Conservation (phyloP, 306 rosid species). For the Spatholobus suberectus region DNA sequence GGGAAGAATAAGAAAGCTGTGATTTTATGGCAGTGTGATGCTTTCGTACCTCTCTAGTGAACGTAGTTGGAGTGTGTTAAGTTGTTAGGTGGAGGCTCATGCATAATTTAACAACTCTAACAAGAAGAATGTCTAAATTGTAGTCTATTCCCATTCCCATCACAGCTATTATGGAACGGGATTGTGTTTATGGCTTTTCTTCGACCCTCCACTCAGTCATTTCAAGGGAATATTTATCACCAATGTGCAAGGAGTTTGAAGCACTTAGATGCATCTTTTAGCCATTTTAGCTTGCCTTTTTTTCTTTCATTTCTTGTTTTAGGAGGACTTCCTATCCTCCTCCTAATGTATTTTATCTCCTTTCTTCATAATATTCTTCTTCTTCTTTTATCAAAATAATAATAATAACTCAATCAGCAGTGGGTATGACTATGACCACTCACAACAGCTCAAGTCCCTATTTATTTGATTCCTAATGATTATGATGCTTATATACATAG, state of each 20-base stretch:
- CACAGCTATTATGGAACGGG: background rate
- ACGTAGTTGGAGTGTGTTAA: background rate
- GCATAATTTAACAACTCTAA: background rate
- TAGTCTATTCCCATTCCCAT: background rate
- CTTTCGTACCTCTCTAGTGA: background rate
- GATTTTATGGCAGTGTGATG: background rate
- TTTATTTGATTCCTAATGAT: background rate
- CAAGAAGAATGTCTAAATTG: slow-evolving; percentile 1
- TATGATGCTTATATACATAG: background rate
- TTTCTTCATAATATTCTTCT: background rate
- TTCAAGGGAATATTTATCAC: slow-evolving; percentile 10
- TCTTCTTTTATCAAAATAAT: background rate
- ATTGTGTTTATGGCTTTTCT: background rate
- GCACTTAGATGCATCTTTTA: background rate
- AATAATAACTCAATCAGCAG: background rate
- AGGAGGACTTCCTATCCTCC: slow-evolving; percentile 10
- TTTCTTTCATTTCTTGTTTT: background rate
- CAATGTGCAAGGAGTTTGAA: background rate
- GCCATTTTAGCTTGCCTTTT: background rate
- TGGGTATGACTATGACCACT: background rate
- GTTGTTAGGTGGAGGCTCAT: background rate
- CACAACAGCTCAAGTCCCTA: slow-evolving; percentile 1
- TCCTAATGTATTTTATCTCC: background rate
- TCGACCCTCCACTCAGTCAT: background rate
- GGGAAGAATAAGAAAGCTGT: background rate